A percentile compares a stretch with the other conserved stretches of the same genome.
Conservation (phyloP, 2,329 filamentous ascomycete species). For the Xylariaceae sp. region DNA sequence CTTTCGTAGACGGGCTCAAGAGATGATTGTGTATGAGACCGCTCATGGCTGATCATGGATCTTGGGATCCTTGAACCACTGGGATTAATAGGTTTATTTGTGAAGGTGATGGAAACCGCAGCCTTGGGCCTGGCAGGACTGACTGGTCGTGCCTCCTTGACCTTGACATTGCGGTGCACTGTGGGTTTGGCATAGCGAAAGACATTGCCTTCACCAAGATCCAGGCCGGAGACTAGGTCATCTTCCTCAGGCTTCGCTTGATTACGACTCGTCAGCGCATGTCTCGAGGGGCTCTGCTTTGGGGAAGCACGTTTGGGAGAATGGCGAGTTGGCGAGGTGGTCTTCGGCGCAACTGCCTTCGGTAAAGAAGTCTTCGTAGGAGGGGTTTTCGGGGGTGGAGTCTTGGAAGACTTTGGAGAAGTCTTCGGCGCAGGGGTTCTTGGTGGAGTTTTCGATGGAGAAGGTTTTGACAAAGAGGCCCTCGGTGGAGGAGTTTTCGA, state of each 20-base stretch:
- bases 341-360: neutral
- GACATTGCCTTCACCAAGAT: constrained; percentile 76
- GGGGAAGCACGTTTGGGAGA: constrained; percentile 11
- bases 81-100: constrained; percentile 59
- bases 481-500: neutral
- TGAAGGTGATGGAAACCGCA: constrained; percentile 85
- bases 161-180: constrained; percentile 84
- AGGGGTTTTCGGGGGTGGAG: neutral
- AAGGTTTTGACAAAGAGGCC: neutral
- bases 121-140: constrained; percentile 69
- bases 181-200: constrained; percentile 77
- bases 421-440: no score
- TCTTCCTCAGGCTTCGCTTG: constrained; percentile 50
- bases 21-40: constrained; percentile 61
- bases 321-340: neutral
- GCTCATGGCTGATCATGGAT: constrained; percentile 61
- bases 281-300: constrained; percentile 5
- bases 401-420: no score
- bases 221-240: constrained; percentile 80
- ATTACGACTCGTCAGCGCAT: constrained; percentile 19
- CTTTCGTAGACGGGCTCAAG: constrained; percentile 93
- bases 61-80: constrained; percentile 69
- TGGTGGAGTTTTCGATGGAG: constrained; percentile 3
- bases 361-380: neutral
- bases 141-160: constrained; percentile 64